A percentile compares a stretch with the other conserved stretches of the same genome.
These are phyloP conservation scores for Barbatosphaeria neglecta DNA, from an alignment of 495 filamentous ascomycete species.

Conservation along the genomic window DNA sequence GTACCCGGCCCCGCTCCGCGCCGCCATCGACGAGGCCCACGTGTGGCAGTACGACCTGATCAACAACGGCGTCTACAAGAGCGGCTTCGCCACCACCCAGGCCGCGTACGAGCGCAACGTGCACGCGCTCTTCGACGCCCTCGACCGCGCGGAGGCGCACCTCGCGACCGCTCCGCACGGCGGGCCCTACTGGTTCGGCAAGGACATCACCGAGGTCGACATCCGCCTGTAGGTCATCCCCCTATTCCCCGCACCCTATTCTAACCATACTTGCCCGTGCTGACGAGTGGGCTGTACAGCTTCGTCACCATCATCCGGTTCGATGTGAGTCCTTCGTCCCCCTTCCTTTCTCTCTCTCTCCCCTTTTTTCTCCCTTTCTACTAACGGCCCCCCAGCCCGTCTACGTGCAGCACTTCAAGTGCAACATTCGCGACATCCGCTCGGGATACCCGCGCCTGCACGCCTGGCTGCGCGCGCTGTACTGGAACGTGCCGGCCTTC, in stretches of 20 bases:
- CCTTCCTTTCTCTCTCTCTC: not conserved
- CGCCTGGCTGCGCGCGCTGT: slow-evolving; percentile 56
- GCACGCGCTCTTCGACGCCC: slow-evolving; percentile 45
- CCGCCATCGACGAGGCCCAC: slow-evolving; percentile 50
- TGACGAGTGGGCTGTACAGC: slow-evolving; percentile 2
- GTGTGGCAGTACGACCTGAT: slow-evolving; percentile 54
- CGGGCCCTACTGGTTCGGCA: slow-evolving; percentile 52
- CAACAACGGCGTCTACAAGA: slow-evolving; percentile 65
- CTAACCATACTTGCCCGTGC: not conserved
- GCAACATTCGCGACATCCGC: slow-evolving; percentile 59
- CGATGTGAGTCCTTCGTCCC: slow-evolving; percentile 34
- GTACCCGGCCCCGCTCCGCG: slow-evolving; percentile 41
- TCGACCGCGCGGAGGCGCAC: slow-evolving; percentile 53
- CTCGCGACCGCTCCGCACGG: slow-evolving; percentile 26
- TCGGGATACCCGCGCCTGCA: slow-evolving; percentile 59
- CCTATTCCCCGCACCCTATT: not conserved
- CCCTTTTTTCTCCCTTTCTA: not conserved
- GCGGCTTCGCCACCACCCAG: slow-evolving; percentile 54
- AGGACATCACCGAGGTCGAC: slow-evolving; percentile 56
- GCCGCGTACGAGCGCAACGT: slow-evolving; percentile 51
- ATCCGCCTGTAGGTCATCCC: slow-evolving; percentile 35
- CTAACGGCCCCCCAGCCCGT: slow-evolving; percentile 28
- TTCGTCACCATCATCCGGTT: slow-evolving; percentile 55
- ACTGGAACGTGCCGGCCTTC: slow-evolving; percentile 62
- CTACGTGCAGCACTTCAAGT: slow-evolving; percentile 57